Evolutionary conservation across 2,329 filamentous ascomycete species (phyloP), one percentile per base, ranked within the genome.

Genomic region (Stenocarpella maydis): DNA sequence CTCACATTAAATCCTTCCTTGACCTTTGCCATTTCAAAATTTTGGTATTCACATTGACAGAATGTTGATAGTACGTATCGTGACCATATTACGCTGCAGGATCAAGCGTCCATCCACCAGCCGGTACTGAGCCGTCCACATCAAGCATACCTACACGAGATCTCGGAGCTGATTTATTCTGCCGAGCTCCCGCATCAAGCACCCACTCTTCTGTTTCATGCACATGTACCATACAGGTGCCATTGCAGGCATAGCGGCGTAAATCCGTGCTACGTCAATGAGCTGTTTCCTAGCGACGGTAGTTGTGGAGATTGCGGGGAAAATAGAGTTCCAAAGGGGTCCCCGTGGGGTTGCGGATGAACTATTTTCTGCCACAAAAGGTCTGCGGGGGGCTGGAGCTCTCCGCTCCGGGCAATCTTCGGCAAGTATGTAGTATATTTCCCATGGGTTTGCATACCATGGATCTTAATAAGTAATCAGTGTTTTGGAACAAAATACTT

Each of bases 231-330:
- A 53, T 39, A 21, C 37, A 66, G 12, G 37, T 54, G 49, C 41
- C 39, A 31, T 15, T 45, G 14, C 45, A 12, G 14, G 50, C 41
- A 54, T 31, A 54, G 41, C 43, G 37, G 15, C 41, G 26, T 63
- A 24, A 63, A 37, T 34, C 26, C 24, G 58, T 21, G 3, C 12
- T 63, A 63, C 58, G 58, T 63, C 58, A 63, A 37, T 49, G 28
- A 37, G 19, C 28, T 19, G 6, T 4, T 37, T 6, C 5, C 34
- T 15, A 8, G 9, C 39, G 8, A n/a, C 58, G 58, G 58, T 49
- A 63, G 43, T 37, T 63, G 58, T 37, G 58, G 43, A 4, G 58
- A 63, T 37, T 63, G 58, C 58, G 58, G 58, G 58, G 58, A 49
- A 63, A 63, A 47, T n/a, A 63, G 41, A 49, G 43, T 63, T 49